A percentile compares a stretch with the other conserved stretches of the same genome.
Conservation (phyloP, 805 yeast genomes). For the Kuraishia hungarica region DNA sequence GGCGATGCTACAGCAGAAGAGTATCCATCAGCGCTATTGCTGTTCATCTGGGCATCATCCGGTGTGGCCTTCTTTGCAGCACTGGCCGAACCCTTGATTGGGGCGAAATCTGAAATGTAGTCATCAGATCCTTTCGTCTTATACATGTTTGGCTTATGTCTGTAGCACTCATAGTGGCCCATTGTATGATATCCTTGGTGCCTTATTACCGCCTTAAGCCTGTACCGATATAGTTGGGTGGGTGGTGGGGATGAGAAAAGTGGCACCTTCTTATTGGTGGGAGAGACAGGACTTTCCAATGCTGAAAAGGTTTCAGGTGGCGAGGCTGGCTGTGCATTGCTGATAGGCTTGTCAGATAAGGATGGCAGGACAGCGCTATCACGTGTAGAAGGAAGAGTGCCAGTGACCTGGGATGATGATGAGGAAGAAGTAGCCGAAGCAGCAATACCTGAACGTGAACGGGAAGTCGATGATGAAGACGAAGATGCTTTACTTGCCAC, state of each 20-base stretch:
- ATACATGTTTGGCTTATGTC: conserved; percentile 59
- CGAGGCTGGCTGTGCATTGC: background rate
- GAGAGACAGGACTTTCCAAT: background rate
- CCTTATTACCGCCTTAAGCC: conserved; percentile 63
- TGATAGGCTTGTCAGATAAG: background rate
- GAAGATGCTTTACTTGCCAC: background rate
- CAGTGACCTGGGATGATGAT: too few species aligned
- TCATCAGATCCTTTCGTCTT: conserved; percentile 26
- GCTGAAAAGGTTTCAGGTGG: background rate
- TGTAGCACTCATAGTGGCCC: conserved; percentile 89
- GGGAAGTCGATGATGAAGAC: conserved; percentile 1
- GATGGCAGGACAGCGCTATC: background rate
- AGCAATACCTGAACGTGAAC: background rate
- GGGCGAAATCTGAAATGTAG: background rate
- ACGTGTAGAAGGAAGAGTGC: background rate
- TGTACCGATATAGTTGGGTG: conserved; percentile 29
- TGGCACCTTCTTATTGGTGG: background rate
- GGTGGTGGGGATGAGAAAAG: background rate
- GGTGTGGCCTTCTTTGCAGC: too few species aligned
- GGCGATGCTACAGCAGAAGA: background rate
- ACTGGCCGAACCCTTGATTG: background rate
- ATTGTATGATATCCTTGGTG: conserved; percentile 84
- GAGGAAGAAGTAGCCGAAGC: background rate
- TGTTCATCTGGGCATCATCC: conserved; percentile 3
- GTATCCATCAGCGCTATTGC: background rate